These are phyloP conservation scores for Ambrosiella beaveri DNA, from an alignment of 2,329 filamentous ascomycete genomes.

Conservation along the genomic window DNA sequence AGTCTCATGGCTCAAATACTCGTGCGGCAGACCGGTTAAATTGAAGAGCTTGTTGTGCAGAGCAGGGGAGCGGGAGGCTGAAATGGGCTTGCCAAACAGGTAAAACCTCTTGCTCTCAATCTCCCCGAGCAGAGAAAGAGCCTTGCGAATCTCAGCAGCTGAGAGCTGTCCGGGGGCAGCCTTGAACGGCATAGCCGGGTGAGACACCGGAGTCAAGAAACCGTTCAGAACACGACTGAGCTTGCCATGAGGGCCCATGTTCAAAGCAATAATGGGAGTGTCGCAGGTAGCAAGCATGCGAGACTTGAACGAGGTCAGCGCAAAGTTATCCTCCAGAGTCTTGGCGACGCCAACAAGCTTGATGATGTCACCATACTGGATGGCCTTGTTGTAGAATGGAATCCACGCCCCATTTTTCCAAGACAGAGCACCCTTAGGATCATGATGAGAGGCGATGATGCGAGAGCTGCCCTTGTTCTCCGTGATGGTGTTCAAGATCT, in stretches of 20 bases:
- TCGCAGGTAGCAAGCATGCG: constrained; percentile 57
- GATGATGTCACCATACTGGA: constrained; percentile 82
- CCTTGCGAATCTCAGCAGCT: constrained; percentile 69
- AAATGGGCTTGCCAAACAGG: constrained; percentile 74
- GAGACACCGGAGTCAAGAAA: constrained; percentile 89
- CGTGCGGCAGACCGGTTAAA: constrained; percentile 62
- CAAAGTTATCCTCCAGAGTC: constrained; percentile 68
- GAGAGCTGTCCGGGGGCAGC: constrained; percentile 89
- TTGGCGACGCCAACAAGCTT: constrained; percentile 78
- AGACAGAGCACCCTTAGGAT: constrained; percentile 58
- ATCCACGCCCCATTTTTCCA: constrained; percentile 94
- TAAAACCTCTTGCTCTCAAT: constrained; percentile 63
- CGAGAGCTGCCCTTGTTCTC: constrained; percentile 53
- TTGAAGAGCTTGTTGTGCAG: constrained; percentile 77
- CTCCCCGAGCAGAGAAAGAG: constrained; percentile 61
- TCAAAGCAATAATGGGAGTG: constrained; percentile 81
- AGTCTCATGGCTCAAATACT: constrained; percentile 65
- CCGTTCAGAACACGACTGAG: constrained; percentile 77
- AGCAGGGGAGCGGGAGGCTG: constrained; percentile 66
- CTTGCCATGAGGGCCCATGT: constrained; percentile 81
- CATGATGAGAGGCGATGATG: constrained; percentile 92
- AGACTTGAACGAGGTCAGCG: constrained; percentile 63
- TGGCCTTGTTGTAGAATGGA: constrained; percentile 69
- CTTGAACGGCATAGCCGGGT: constrained; percentile 75
- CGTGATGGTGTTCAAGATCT: constrained; percentile 52